phyloP scores from a whole-genome alignment of 202 grass and related monocot species.

The Carex arenaria region DNA sequence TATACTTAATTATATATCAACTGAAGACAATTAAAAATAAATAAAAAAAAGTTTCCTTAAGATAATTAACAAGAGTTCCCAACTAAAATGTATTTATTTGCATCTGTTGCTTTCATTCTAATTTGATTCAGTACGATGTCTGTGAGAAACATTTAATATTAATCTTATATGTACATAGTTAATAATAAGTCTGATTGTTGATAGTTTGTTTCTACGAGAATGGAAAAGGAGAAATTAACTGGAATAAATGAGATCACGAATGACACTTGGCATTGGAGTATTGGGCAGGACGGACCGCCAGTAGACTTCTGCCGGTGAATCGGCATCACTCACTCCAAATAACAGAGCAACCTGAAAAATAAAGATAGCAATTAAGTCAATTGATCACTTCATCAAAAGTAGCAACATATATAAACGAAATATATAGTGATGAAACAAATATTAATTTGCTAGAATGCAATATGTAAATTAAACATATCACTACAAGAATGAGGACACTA shows the following conservation, averaged over 20 bases:
- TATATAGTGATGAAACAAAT: background rate
- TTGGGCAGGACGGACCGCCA: background rate
- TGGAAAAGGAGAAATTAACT: background rate
- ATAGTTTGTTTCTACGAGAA: background rate
- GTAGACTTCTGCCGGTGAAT: slow-evolving; percentile 7
- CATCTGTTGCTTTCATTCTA: too few relatives aligned
- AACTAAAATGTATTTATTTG: too few relatives aligned
- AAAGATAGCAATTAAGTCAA: background rate
- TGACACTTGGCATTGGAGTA: slow-evolving; percentile 19
- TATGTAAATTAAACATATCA: background rate
- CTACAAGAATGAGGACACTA: too few relatives aligned
- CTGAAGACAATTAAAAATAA: too few relatives aligned
- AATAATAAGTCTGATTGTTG: too few relatives aligned
- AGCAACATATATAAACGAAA: background rate
- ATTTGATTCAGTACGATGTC: too few relatives aligned
- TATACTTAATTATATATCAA: background rate
- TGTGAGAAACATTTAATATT: too few relatives aligned
- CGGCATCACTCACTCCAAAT: slow-evolving; percentile 3
- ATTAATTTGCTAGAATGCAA: background rate
- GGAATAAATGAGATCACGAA: slow-evolving; percentile 10
- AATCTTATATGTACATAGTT: too few relatives aligned
- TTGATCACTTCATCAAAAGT: background rate
- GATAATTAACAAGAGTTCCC: too few relatives aligned
- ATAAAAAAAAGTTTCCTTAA: too few relatives aligned
- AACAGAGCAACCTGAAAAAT: slow-evolving; percentile 4